These are phyloP conservation scores for Pneumocystis carinii DNA, from an alignment of 1,139 yeast species.

Conservation along the genomic window DNA sequence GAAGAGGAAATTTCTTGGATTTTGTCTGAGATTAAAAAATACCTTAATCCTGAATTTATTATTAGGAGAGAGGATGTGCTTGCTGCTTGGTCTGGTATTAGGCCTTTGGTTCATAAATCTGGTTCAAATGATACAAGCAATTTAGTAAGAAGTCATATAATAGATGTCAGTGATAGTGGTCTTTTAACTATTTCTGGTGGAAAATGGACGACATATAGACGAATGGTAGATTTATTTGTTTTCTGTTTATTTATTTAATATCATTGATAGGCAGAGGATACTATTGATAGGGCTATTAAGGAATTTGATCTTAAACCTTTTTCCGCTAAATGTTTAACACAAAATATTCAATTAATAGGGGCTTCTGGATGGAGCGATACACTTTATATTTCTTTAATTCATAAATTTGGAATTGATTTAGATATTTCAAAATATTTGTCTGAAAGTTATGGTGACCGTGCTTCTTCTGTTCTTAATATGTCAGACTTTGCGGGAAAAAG, in stretches of 20 bases:
- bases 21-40: conserved; percentile 73
- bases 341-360: conserved; percentile 58
- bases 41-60: conserved; percentile 58
- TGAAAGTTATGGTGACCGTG: conserved; percentile 78
- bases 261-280: conserved; percentile 50
- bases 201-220: conserved; percentile 96
- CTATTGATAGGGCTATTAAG: conserved; percentile 60
- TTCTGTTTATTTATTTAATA: neutral
- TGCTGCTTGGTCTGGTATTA: conserved; percentile 93
- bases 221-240: conserved; percentile 36
- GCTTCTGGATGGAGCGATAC: conserved; percentile 53
- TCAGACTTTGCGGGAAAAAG: conserved; percentile 20
- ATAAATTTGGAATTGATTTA: conserved; percentile 59
- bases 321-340: conserved; percentile 35
- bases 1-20: conserved; percentile 87
- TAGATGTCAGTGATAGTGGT: conserved; percentile 56
- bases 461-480: conserved; percentile 53
- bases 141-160: conserved; percentile 77
- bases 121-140: conserved; percentile 51
- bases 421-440: conserved; percentile 71
- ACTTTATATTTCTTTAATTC: conserved; percentile 66
- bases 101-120: conserved; percentile 90
- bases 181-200: conserved; percentile 89
- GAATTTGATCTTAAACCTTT: conserved; percentile 30
- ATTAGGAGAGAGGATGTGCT: conserved; percentile 81